Conservation (phyloP, 192 early-diverging fungal species). For the Coemansia sp. region DNA sequence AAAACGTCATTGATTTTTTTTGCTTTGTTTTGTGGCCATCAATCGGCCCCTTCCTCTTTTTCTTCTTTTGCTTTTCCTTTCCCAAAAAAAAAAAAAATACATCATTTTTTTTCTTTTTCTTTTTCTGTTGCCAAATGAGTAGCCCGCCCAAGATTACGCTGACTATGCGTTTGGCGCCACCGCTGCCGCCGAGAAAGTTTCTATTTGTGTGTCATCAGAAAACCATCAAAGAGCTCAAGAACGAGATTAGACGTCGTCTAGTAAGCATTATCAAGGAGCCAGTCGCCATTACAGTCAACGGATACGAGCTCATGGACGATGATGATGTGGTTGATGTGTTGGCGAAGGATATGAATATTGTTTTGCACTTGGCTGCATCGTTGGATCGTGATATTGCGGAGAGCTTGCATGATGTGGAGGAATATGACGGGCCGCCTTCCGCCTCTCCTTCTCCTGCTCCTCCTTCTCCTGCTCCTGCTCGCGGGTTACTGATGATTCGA, state of each 20-base stretch:
- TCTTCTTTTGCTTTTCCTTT: no score
- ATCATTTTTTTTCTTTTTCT: constrained; percentile 3
- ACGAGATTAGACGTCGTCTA: constrained; percentile 41
- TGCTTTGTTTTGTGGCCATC: not conserved
- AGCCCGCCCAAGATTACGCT: constrained; percentile 16
- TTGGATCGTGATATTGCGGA: not conserved
- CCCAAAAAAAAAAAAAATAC: no score
- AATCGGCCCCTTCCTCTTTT: not conserved
- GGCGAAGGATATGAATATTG: not conserved
- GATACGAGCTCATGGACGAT: constrained; percentile 52
- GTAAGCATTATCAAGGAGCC: constrained; percentile 17
- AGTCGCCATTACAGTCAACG: constrained; percentile 11
- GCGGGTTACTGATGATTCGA: constrained; percentile 2
- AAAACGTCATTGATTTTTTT: not conserved
- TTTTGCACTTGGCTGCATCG: constrained; percentile 1
- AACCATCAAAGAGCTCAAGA: constrained; percentile 36
- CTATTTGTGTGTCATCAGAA: constrained; percentile 32
- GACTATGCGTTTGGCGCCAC: constrained; percentile 21
- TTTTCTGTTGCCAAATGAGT: not conserved
- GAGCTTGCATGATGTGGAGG: not conserved
- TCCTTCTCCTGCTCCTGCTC: not conserved
- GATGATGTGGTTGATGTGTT: constrained; percentile 29
- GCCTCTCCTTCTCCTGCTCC: no score
- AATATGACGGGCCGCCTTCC: no score
- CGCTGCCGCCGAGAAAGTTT: constrained; percentile 34